These are phyloP conservation scores for Lyophyllum atratum DNA, from an alignment of 768 basidiomycete genomes.

Conservation along the genomic window DNA sequence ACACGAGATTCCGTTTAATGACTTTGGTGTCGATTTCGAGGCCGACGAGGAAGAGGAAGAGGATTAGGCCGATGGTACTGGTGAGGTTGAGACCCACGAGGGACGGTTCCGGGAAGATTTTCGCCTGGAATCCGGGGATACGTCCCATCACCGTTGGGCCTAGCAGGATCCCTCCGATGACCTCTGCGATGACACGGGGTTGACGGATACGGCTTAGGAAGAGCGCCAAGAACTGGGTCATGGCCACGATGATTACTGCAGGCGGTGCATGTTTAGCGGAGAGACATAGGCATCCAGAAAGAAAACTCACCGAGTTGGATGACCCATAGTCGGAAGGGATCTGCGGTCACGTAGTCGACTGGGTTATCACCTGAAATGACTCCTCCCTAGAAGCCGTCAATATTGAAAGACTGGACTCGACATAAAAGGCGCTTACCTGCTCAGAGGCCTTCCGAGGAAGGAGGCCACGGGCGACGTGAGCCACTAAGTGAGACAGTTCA, in stretches of 20 bases:
- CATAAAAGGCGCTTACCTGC: slow-evolving; percentile 35
- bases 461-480: slow-evolving; percentile 28
- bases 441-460: slow-evolving; percentile 49
- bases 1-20: slow-evolving; percentile 61
- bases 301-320: slow-evolving; percentile 65
- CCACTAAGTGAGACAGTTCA: slow-evolving; percentile 40
- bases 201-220: slow-evolving; percentile 72
- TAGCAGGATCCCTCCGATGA: slow-evolving; percentile 86
- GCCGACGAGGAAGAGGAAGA: slow-evolving; percentile 84
- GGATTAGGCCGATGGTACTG: slow-evolving; percentile 71
- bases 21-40: slow-evolving; percentile 80
- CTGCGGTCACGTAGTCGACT: slow-evolving; percentile 51
- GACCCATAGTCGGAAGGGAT: slow-evolving; percentile 78
- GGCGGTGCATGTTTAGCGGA: slow-evolving; percentile 7
- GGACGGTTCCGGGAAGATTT: slow-evolving; percentile 57
- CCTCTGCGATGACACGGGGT: slow-evolving; percentile 92
- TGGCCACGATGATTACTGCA: slow-evolving; percentile 75
- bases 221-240: slow-evolving; percentile 74
- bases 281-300: not conserved
- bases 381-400: slow-evolving; percentile 54
- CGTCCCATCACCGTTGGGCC: slow-evolving; percentile 79
- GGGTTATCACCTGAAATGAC: slow-evolving; percentile 81
- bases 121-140: slow-evolving; percentile 68
- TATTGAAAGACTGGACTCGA: not conserved
- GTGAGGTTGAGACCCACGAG: slow-evolving; percentile 69